These are phyloP conservation scores for Paraphaeosphaeria minitans DNA, from an alignment of 2,329 filamentous ascomycete genomes.

Conservation along the genomic window DNA sequence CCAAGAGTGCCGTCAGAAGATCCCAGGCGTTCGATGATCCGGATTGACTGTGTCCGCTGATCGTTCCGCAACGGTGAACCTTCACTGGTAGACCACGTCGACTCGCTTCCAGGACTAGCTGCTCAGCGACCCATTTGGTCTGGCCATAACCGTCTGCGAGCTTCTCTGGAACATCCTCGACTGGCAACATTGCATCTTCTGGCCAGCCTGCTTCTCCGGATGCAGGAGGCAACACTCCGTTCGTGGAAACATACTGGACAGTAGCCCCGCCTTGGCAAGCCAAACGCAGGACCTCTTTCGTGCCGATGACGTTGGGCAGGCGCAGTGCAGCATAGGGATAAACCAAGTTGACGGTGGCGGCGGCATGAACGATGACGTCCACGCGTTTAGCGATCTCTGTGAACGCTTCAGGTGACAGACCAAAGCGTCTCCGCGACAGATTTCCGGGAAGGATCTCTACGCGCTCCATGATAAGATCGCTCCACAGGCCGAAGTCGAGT, in stretches of 20 bases:
- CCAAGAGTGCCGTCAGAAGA: slow-evolving; percentile 74
- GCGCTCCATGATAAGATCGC: slow-evolving; percentile 76
- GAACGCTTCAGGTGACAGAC: slow-evolving; percentile 69
- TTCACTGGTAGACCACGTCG: slow-evolving; percentile 71
- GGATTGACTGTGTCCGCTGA: slow-evolving; percentile 75
- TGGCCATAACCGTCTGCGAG: slow-evolving; percentile 76
- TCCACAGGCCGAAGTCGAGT: slow-evolving; percentile 78
- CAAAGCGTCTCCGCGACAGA: slow-evolving; percentile 69
- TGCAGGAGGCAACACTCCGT: slow-evolving; percentile 76
- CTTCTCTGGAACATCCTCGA: slow-evolving; percentile 71
- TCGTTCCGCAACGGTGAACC: slow-evolving; percentile 76
- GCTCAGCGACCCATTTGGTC: slow-evolving; percentile 81
- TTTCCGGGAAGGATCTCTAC: slow-evolving; percentile 78
- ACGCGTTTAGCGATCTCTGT: slow-evolving; percentile 67
- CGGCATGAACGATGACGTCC: slow-evolving; percentile 77
- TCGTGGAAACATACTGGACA: slow-evolving; percentile 79
- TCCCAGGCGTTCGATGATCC: slow-evolving; percentile 81
- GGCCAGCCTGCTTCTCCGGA: slow-evolving; percentile 66
- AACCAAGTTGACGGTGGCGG: slow-evolving; percentile 73
- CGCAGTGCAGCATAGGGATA: slow-evolving; percentile 80
- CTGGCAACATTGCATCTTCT: slow-evolving; percentile 69
- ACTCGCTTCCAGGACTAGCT: slow-evolving; percentile 72
- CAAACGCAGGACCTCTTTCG: slow-evolving; percentile 73
- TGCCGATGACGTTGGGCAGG: slow-evolving; percentile 78
- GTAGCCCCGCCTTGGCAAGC: slow-evolving; percentile 71